Evolutionary conservation across 176 grass and related monocot genomes (phyloP).

Genomic region (Cocos nucifera): DNA sequence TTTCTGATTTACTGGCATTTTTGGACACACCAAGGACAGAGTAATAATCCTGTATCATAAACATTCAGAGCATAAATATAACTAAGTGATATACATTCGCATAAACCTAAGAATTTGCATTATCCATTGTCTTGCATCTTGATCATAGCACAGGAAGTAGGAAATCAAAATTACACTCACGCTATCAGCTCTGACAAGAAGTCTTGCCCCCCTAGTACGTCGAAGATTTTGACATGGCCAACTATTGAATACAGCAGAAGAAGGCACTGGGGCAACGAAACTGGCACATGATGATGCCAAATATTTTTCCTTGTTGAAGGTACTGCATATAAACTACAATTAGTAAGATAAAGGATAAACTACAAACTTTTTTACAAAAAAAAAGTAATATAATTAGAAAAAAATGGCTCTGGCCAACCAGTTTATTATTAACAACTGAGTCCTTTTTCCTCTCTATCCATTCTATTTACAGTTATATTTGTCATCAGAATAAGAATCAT

Average conservation of each 20-base stretch:
- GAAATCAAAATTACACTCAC: slow-evolving; percentile 38
- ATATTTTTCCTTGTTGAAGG: slow-evolving; percentile 37
- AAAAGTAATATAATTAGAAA: slow-evolving; percentile 10
- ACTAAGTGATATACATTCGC: background rate
- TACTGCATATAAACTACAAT: slow-evolving; percentile 33
- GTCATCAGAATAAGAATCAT: no score
- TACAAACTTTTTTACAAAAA: background rate
- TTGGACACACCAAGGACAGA: slow-evolving; percentile 79
- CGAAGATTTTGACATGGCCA: slow-evolving; percentile 28
- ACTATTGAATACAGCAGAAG: slow-evolving; percentile 36
- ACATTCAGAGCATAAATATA: background rate
- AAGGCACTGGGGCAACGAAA: slow-evolving; percentile 19
- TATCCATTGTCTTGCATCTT: background rate
- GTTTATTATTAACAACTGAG: no score
- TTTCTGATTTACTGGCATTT: slow-evolving; percentile 99
- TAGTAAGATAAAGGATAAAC: background rate
- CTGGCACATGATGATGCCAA: slow-evolving; percentile 38
- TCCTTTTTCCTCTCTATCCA: no score
- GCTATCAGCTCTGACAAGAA: slow-evolving; percentile 75
- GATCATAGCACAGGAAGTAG: no score
- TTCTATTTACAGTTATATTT: no score
- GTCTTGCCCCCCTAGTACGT: slow-evolving; percentile 44
- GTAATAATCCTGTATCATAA: slow-evolving; percentile 85
- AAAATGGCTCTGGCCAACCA: no score
- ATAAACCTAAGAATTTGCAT: slow-evolving; percentile 18